Evolutionary conservation across 768 basidiomycete genomes (phyloP).

Genomic region (Galerina sulciceps): DNA sequence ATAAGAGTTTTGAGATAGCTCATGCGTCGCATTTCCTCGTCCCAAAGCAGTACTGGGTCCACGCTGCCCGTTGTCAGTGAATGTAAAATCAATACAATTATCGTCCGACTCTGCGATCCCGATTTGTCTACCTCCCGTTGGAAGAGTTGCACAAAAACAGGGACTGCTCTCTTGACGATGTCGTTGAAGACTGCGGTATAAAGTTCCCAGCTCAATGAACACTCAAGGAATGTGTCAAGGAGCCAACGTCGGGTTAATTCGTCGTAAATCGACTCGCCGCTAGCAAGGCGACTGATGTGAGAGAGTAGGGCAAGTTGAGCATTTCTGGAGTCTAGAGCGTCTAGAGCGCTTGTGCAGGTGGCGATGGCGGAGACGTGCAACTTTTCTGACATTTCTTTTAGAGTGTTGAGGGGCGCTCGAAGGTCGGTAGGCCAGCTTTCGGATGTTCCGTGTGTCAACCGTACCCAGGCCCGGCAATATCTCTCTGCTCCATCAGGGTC

Average conservation of each 20-base stretch:
- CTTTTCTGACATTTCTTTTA: conserved; percentile 32
- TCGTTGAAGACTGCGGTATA: conserved; percentile 37
- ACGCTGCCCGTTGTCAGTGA: conserved; percentile 31
- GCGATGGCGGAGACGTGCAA: conserved; percentile 38
- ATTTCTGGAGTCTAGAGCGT: conserved; percentile 36
- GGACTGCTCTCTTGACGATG: conserved; percentile 35
- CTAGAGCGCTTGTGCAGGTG: conserved; percentile 38
- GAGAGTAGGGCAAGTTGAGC: conserved; percentile 39
- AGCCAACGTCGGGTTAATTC: conserved; percentile 38
- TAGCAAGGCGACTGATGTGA: conserved; percentile 33
- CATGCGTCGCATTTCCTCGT: conserved; percentile 30
- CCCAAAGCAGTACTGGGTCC: conserved; percentile 28
- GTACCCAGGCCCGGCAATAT: conserved; percentile 46
- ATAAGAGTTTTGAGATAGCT: conserved; percentile 37
- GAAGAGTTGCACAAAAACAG: conserved; percentile 38
- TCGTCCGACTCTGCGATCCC: conserved; percentile 31
- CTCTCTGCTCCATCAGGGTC: conserved; percentile 37
- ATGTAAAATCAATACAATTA: conserved; percentile 35
- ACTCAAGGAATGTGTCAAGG: conserved; percentile 43
- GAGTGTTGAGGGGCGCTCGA: conserved; percentile 35
- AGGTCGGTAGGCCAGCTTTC: conserved; percentile 40
- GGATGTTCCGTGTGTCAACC: conserved; percentile 37
- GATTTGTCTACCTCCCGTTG: conserved; percentile 30
- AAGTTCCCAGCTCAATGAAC: conserved; percentile 41
- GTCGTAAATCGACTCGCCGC: conserved; percentile 33